Percentiles rank a stretch among this genome's conserved stretches.
These are phyloP conservation scores for Cutaneotrichosporon sp. DNA, from an alignment of 1,284 basidiomycete genomes.

Conservation along the genomic window DNA sequence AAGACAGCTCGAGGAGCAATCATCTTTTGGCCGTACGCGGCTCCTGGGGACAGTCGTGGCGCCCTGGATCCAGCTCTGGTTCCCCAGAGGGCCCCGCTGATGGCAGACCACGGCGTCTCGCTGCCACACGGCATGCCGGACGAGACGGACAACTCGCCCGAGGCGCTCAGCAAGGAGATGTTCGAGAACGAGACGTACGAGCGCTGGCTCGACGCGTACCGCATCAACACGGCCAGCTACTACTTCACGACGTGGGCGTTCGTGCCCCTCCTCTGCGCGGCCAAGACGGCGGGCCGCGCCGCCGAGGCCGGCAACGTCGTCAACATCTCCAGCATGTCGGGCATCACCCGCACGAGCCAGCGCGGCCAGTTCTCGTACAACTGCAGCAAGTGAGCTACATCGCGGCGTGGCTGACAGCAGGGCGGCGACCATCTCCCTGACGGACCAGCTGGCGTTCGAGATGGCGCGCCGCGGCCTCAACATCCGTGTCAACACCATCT, in stretches of 20 bases:
- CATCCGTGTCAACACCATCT: slow-evolving; percentile 36
- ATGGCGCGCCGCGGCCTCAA: slow-evolving; percentile 32
- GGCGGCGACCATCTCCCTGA: slow-evolving; percentile 35
- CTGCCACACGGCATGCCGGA: not conserved
- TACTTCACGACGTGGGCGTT: slow-evolving; percentile 53
- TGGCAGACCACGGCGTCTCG: slow-evolving; percentile 16
- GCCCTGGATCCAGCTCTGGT: too few relatives aligned
- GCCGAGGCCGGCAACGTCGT: slow-evolving; percentile 50
- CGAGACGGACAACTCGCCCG: slow-evolving; percentile 43
- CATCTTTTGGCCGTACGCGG: not conserved
- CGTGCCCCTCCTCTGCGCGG: slow-evolving; percentile 48
- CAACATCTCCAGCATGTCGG: slow-evolving; percentile 39
- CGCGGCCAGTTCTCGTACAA: slow-evolving; percentile 53
- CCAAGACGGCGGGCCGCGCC: slow-evolving; percentile 38
- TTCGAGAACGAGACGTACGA: slow-evolving; percentile 48
- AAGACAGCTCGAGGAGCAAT: slow-evolving; percentile 2
- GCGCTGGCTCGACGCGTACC: slow-evolving; percentile 44
- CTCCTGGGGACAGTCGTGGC: too few relatives aligned
- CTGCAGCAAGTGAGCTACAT: slow-evolving; percentile 43
- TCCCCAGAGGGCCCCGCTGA: not conserved
- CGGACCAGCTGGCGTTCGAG: slow-evolving; percentile 34
- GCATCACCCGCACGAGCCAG: slow-evolving; percentile 21
- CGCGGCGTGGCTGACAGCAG: slow-evolving; percentile 19
- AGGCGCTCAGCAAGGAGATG: slow-evolving; percentile 48
- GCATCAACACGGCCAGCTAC: slow-evolving; percentile 51